Base-by-base conservation (phyloP, 1,284 basidiomycete genomes). In the Coniferiporia weirii region DNA sequence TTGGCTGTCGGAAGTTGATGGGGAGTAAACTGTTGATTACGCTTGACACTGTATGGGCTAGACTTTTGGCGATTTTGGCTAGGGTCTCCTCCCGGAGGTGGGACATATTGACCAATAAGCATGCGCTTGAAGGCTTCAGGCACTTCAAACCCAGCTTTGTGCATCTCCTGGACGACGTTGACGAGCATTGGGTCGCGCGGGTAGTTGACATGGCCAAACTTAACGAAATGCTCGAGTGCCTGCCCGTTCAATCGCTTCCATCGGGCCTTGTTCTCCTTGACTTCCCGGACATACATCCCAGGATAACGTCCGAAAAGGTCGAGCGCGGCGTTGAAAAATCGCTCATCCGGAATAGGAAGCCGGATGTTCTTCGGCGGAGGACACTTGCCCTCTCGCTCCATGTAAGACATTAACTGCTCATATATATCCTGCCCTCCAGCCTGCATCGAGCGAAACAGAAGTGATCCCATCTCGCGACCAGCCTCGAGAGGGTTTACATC, bases 321-420 rank as follows among this genome's bases (percentile, higher is more conserved):
- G 15, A 90, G 68, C 3, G 83, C 76, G 2, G 82, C 81, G 59
- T 88, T 88, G 73, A 83, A 89, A 68, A 89, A 88, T 40, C 79
- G 75, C 9, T 76, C 78, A 65, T 91, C 88, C 0, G 83, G 81
- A 8, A 63, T 63, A 2, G 83, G 81, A 9, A 74, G 63, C 43
- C 70, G 59, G 17, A 75, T 34, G 15, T 54, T 34, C 15, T 15
- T 35, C 8, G 47, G 19, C 15, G 43, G 40, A 27, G 6, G 50
- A 32, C 19, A 17, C 19, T 4, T 35, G 13, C 55, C 38, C 13
- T 34, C 54, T 48, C 40, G 40, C 27, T 54, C 52, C 10, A 36
- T 22, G 5, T 52, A 20, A 15, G 38, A 13, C 15, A 22, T 34
- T 3, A 57, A 13, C n/a, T 46, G 35, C 34, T 15, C 49, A 27